Evolutionary conservation across 108 stramenopile species (phyloP).

Genomic region (Epipyxis sp.): DNA sequence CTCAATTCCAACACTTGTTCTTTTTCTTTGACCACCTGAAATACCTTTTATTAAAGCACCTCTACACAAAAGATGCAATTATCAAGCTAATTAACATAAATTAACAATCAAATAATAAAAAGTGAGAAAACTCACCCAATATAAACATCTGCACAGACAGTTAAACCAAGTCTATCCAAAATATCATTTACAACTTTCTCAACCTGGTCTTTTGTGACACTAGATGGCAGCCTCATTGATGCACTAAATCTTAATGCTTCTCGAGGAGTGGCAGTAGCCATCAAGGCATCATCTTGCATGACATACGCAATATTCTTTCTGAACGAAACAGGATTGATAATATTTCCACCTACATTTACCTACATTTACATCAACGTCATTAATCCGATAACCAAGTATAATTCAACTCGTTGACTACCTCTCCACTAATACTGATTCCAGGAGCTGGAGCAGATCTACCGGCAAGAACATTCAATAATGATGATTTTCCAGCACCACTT

Average conservation of each 20-base stretch:
- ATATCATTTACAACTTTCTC: not conserved
- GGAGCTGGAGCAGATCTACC: slow-evolving; percentile 19
- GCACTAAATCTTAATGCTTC: slow-evolving; percentile 34
- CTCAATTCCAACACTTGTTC: slow-evolving; percentile 52
- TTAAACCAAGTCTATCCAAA: not conserved
- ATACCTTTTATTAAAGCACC: slow-evolving; percentile 50
- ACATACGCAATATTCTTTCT: slow-evolving; percentile 36
- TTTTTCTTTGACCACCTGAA: slow-evolving; percentile 57
- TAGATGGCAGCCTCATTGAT: slow-evolving; percentile 27
- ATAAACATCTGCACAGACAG: not conserved
- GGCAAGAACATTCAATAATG: slow-evolving; percentile 50
- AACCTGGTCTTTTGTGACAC: not conserved
- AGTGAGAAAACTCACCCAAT: slow-evolving; percentile 16
- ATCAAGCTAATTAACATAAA: slow-evolving; percentile 2
- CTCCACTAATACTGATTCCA: slow-evolving; percentile 2
- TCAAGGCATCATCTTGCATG: slow-evolving; percentile 40
- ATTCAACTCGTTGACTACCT: too few relatives aligned
- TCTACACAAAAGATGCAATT: too few relatives aligned
- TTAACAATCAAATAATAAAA: too few relatives aligned
- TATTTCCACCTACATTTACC: slow-evolving; percentile 14
- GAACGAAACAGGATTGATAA: slow-evolving; percentile 26
- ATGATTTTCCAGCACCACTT: slow-evolving; percentile 51
- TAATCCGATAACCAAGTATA: slow-evolving; percentile 7
- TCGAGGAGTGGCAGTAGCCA: slow-evolving; percentile 32
- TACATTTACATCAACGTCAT: too few relatives aligned